A percentile compares a stretch with the other conserved stretches of the same genome.
These are phyloP conservation scores for Grigorovia humatica DNA, from an alignment of 805 yeast genomes.

Conservation along the genomic window DNA sequence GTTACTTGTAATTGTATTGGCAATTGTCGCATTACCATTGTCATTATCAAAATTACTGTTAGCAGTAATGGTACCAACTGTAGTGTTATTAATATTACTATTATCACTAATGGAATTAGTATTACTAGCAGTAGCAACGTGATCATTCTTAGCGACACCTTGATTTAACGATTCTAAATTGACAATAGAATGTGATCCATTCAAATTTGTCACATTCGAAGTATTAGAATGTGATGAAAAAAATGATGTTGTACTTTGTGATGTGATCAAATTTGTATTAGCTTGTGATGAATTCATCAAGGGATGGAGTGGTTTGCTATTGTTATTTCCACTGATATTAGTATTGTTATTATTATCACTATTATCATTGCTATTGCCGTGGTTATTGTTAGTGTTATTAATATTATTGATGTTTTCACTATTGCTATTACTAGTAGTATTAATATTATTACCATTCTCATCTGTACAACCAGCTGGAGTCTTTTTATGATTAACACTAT, in stretches of 20 bases:
- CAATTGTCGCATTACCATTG: background rate
- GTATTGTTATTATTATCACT: background rate
- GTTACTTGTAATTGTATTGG: background rate
- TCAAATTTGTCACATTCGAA: background rate
- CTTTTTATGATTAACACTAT: conserved; percentile 14
- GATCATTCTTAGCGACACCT: background rate
- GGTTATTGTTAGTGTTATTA: background rate
- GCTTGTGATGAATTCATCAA: background rate
- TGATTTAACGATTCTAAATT: background rate
- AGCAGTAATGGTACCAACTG: background rate
- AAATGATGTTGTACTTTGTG: background rate
- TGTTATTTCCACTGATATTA: background rate
- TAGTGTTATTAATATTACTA: background rate
- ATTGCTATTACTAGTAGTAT: background rate
- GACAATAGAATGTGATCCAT: background rate
- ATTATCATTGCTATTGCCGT: background rate
- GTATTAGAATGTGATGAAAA: background rate
- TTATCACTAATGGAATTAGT: background rate
- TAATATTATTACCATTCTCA: background rate
- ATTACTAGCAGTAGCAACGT: background rate
- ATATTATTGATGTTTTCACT: background rate
- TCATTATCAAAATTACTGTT: background rate
- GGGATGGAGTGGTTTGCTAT: background rate
- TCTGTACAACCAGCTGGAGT: conserved; percentile 1
- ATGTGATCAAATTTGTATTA: background rate